Evolutionary conservation across 495 filamentous ascomycete genomes (phyloP).

Genomic region (Aspergillus conjunctus): DNA sequence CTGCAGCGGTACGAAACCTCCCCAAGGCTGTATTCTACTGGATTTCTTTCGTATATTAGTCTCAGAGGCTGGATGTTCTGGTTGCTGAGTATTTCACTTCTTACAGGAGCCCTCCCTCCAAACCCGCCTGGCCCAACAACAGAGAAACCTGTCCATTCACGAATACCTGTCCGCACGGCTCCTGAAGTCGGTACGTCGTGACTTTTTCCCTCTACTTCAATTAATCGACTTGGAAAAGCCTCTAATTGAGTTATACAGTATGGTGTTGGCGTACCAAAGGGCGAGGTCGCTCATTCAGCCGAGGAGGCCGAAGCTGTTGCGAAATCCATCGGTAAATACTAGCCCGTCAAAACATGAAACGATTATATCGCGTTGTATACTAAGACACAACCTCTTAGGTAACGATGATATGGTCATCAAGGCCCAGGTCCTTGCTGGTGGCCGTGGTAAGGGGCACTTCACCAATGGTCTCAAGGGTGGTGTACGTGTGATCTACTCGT

Average conservation of each 20-base stretch:
- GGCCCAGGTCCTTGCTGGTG: constrained; percentile 96
- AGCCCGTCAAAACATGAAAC: constrained; percentile 11
- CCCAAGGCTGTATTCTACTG: constrained; percentile 19
- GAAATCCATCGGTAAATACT: constrained; percentile 71
- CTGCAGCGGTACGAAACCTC: constrained; percentile 56
- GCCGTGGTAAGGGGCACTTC: constrained; percentile 94
- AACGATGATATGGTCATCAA: constrained; percentile 99
- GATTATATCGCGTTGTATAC: constrained; percentile 21
- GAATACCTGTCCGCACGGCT: constrained; percentile 94
- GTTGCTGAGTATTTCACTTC: constrained; percentile 20
- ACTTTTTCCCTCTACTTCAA: constrained; percentile 5
- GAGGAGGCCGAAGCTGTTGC: constrained; percentile 91
- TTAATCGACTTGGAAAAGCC: constrained; percentile 9
- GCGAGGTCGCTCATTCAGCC: constrained; percentile 76
- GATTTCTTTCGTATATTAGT: constrained; percentile 14
- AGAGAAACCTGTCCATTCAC: constrained; percentile 92
- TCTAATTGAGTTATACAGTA: constrained; percentile 61
- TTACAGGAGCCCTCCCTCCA: constrained; percentile 52
- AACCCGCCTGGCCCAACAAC: constrained; percentile 57
- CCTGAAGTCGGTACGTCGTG: constrained; percentile 69
- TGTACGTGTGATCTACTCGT: constrained; percentile 97
- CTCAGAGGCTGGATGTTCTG: neutral
- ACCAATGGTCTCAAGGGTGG: constrained; percentile 99
- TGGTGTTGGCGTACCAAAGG: constrained; percentile 89
- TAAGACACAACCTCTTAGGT: constrained; percentile 48